phyloP scores from a whole-genome alignment of 2,329 filamentous ascomycete species.

The Neofusicoccum laricinum region DNA sequence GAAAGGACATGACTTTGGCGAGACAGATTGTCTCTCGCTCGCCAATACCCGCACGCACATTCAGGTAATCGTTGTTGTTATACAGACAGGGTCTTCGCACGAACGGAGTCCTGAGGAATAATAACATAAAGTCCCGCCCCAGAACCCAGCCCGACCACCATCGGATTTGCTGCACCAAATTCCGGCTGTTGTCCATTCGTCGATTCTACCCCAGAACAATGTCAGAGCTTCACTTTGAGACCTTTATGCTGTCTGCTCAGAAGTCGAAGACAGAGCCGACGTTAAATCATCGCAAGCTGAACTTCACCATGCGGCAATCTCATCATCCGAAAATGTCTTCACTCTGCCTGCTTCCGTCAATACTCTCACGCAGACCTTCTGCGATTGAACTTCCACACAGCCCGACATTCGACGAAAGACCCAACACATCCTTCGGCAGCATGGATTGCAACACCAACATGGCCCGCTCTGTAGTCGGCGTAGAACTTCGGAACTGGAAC shows the following conservation, averaged over 20 bases:
- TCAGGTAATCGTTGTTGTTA: neutral
- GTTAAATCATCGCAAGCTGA: too few species aligned
- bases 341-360: too few species aligned
- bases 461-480: neutral
- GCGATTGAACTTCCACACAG: too few species aligned
- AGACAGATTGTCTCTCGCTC: neutral
- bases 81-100: neutral
- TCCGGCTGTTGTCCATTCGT: too few species aligned
- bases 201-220: too few species aligned
- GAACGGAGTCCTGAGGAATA: neutral
- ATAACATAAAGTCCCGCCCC: neutral
- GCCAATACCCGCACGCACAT: neutral
- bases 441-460: constrained; percentile 3
- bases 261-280: too few species aligned
- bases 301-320: too few species aligned
- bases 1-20: neutral
- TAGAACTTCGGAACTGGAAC: neutral
- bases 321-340: too few species aligned
- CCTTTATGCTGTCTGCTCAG: too few species aligned
- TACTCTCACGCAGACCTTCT: too few species aligned
- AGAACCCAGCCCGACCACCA: neutral
- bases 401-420: too few species aligned
- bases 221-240: too few species aligned
- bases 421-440: constrained; percentile 21
- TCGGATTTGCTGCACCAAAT: neutral